phyloP scores from a whole-genome alignment of 1,284 basidiomycete species.

The Tilletiopsis washingtonensis region DNA sequence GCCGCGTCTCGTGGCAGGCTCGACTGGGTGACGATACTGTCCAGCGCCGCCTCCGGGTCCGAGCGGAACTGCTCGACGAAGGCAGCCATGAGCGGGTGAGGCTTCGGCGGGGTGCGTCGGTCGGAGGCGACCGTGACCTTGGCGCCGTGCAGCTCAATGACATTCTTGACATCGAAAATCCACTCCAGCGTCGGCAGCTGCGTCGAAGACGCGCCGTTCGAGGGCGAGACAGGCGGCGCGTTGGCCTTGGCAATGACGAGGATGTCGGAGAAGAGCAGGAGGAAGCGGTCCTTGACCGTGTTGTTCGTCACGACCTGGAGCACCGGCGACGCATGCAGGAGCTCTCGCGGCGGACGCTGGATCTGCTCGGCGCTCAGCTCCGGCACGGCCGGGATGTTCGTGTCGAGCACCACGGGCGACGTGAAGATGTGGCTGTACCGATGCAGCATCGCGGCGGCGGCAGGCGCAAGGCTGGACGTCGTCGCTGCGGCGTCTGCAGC shows the following conservation, averaged over 20 bases:
- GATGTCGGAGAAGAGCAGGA: conserved; percentile 91
- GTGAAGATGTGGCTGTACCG: conserved; percentile 34
- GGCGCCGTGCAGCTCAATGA: conserved; percentile 25
- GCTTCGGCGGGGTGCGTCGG: conserved; percentile 11
- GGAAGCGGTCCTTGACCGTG: conserved; percentile 88
- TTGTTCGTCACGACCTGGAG: conserved; percentile 87
- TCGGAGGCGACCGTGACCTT: conserved; percentile 21
- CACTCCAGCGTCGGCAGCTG: conserved; percentile 37
- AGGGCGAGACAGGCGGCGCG: conserved; percentile 28
- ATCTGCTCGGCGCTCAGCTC: conserved; percentile 1
- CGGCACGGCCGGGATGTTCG: conserved; percentile 1
- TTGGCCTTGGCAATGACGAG: conserved; percentile 65
- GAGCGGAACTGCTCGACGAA: conserved; percentile 65
- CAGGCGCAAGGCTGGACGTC: conserved; percentile 14
- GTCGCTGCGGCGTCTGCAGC: background rate
- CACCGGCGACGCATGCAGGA: conserved; percentile 75
- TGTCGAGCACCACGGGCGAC: too few relatives aligned
- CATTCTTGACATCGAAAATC: conserved; percentile 32
- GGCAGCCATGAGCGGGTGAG: conserved; percentile 41
- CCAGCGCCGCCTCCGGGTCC: conserved; percentile 46
- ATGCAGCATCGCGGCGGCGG: conserved; percentile 27
- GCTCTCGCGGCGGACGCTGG: conserved; percentile 69
- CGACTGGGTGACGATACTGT: conserved; percentile 52
- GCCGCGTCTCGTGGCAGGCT: conserved; percentile 40
- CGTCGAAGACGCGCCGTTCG: background rate